A percentile compares a stretch with the other conserved stretches of the same genome.
These are phyloP conservation scores for Athelia psychrophila DNA, from an alignment of 1,284 basidiomycete genomes.

Conservation along the genomic window DNA sequence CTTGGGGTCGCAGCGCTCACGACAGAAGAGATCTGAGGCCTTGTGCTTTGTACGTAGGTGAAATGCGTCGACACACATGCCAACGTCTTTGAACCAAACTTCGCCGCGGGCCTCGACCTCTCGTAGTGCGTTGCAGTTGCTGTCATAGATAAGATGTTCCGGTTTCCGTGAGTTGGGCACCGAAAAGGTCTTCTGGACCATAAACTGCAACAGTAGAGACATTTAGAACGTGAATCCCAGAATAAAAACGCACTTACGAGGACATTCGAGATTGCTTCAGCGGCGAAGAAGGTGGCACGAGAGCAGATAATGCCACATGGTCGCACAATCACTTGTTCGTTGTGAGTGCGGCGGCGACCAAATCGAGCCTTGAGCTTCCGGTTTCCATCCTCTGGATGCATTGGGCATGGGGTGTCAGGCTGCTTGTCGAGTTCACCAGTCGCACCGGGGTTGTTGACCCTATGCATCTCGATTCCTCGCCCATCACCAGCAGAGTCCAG, in stretches of 20 bases:
- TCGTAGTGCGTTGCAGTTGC: conserved; percentile 29
- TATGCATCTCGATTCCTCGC: too few relatives aligned
- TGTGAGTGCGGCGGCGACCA: conserved; percentile 25
- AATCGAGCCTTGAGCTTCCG: conserved; percentile 23
- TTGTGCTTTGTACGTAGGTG: conserved; percentile 41
- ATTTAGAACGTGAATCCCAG: not conserved
- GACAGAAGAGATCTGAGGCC: conserved; percentile 16
- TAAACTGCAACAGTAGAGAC: not conserved
- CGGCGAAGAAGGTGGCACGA: conserved; percentile 25
- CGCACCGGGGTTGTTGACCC: not conserved
- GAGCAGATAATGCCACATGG: conserved; percentile 29
- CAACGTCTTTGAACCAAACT: conserved; percentile 20
- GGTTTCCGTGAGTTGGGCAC: conserved; percentile 9
- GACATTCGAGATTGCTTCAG: conserved; percentile 25
- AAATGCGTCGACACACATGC: conserved; percentile 36
- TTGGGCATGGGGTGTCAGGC: conserved; percentile 12
- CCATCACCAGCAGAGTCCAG: not conserved
- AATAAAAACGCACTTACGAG: conserved; percentile 11
- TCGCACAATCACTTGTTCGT: conserved; percentile 29
- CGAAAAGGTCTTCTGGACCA: not conserved
- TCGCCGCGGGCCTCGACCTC: conserved; percentile 4
- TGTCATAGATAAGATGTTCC: conserved; percentile 32
- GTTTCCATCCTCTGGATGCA: conserved; percentile 19
- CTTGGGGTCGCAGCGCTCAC: conserved; percentile 36
- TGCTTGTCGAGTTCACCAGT: conserved; percentile 1